Conservation (phyloP, 179 eudicot species). For the Sideroxylon spinosum region DNA sequence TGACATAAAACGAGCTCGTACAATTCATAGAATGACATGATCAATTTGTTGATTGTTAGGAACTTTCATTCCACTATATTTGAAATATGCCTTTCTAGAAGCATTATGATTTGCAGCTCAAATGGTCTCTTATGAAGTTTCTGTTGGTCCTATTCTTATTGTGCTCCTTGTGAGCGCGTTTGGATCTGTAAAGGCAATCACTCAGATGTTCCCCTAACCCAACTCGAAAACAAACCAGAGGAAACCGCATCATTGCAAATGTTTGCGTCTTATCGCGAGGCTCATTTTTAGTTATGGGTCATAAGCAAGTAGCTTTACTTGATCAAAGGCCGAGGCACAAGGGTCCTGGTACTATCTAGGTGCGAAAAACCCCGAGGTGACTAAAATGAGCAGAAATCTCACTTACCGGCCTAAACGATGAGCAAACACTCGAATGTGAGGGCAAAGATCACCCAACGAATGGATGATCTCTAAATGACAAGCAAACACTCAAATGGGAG, state of each 20-base stretch:
- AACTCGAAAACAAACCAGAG: conserved; percentile 14
- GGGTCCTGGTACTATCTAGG: not conserved
- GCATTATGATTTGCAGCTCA: conserved; percentile 14
- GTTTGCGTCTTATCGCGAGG: conserved; percentile 17
- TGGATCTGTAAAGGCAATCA: conserved; percentile 1
- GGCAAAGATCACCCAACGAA: not conserved
- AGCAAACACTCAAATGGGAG: not conserved
- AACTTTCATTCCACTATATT: conserved; percentile 12
- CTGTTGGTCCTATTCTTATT: not conserved
- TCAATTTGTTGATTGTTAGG: conserved; percentile 20
- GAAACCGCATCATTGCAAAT: conserved; percentile 20
- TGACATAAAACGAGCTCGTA: not conserved
- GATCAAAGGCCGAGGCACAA: not conserved
- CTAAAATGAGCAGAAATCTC: not conserved
- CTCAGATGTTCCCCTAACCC: conserved; percentile 20
- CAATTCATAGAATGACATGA: conserved; percentile 10
- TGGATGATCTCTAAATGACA: not conserved
- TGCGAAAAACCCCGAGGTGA: too few relatives aligned
- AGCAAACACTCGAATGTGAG: not conserved
- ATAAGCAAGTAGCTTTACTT: not conserved
- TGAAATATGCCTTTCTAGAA: not conserved
- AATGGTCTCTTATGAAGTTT: conserved; percentile 16
- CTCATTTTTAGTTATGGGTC: conserved; percentile 11
- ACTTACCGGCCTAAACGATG: not conserved
- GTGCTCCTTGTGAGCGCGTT: not conserved